Evolutionary conservation across 495 filamentous ascomycete species (phyloP).

Genomic region (Trichoderma orchidacearum): DNA sequence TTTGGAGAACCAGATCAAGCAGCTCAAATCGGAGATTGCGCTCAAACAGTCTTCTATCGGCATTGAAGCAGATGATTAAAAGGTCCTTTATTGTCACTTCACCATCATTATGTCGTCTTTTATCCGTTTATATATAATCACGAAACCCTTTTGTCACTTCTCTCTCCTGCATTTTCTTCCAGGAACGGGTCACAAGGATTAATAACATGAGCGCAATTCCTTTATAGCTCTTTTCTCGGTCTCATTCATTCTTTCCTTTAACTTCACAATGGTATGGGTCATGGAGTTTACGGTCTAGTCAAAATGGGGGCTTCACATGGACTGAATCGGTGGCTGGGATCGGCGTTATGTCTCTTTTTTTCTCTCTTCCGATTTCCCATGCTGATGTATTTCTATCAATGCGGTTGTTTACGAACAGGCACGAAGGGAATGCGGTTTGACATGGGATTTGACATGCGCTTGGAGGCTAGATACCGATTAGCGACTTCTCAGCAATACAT

Average conservation of each 20-base stretch:
- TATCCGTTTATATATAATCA: too few species aligned
- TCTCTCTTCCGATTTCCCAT: background rate
- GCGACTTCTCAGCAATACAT: background rate
- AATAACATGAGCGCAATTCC: too few species aligned
- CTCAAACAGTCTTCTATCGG: conserved; percentile 43
- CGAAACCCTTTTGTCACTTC: too few species aligned
- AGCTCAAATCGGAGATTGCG: conserved; percentile 38
- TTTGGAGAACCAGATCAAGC: conserved; percentile 37
- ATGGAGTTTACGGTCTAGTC: background rate
- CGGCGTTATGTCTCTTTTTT: background rate
- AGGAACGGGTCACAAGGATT: too few species aligned
- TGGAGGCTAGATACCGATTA: background rate
- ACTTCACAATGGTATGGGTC: background rate
- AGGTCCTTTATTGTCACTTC: background rate
- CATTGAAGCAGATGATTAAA: conserved; percentile 29
- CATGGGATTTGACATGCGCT: background rate
- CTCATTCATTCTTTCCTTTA: too few species aligned
- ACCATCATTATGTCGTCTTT: background rate
- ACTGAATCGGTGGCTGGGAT: background rate
- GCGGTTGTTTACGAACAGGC: background rate
- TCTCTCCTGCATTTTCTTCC: too few species aligned
- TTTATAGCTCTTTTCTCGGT: too few species aligned
- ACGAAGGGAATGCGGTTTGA: background rate
- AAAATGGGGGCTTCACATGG: background rate
- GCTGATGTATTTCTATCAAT: background rate